Base-by-base conservation (phyloP, 2,329 filamentous ascomycete species). In the Cladosporium oxysporum region DNA sequence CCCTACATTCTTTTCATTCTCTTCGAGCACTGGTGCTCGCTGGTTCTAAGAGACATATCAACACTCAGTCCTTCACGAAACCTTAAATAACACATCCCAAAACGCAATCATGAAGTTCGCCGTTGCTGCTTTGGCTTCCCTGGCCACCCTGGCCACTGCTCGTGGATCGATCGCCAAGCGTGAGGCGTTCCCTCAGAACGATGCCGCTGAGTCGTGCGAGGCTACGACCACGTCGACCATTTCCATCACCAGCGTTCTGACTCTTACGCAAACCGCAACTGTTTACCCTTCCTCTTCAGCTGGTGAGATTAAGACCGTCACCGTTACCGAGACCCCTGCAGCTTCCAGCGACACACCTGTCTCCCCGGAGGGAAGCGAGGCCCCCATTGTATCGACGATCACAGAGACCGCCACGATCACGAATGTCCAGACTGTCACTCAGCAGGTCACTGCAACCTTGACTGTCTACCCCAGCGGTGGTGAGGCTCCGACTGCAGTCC, bases 81-180 rank as follows among this genome's bases (percentile, higher is more conserved):
- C 53, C 65, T 55, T 35, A 37, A 68, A 62, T 66, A 52, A 37
- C 62, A 59, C 47, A 29, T 58, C 50, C 26, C 58, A 59, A 61
- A 60, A 67, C 57, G 52, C 66, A 69, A 75, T 53, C 47, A 76
- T 76, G 75, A 76, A 74, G 71, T 71, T 69, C 68, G 76, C 79
- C 66, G 70, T 82, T 69, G 78, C 80, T 69, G 69, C 82, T 53
- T 41, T 62, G 64, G 79, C 81, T 70, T 77, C 78, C 72, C 73
- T 85, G 53, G 69, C 79, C 69, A 79, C 80, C 67, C 75, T 80
- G 68, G 83, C 82, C 70, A 76, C 80, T 61, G 84, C 78, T 71
- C 84, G 86, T 76, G 83, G 84, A 69, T 82, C 79, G 71, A 79
- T 85, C 74, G 79, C 73, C 66, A 77, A 72, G 53, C 84, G 84